These are phyloP conservation scores for Botryosphaeria dothidea DNA, from an alignment of 2,329 filamentous ascomycete genomes.

Conservation along the genomic window DNA sequence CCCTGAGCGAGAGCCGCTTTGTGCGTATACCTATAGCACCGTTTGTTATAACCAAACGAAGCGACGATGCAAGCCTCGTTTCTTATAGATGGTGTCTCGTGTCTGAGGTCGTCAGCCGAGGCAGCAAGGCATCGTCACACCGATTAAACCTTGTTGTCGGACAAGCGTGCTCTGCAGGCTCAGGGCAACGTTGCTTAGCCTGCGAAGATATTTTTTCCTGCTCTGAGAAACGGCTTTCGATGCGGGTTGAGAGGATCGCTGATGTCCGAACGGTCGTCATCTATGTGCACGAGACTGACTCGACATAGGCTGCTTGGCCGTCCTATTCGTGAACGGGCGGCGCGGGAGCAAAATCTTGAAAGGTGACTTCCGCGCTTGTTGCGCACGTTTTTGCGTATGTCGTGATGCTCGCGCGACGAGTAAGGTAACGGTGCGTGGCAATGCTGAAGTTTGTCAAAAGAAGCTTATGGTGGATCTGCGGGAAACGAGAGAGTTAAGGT, in stretches of 20 bases:
- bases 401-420: background rate
- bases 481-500: background rate
- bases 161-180: too few relatives aligned
- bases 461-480: background rate
- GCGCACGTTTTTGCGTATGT: background rate
- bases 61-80: background rate
- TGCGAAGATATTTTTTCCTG: too few relatives aligned
- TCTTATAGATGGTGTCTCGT: background rate
- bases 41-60: background rate
- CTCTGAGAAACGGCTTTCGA: too few relatives aligned
- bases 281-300: too few relatives aligned
- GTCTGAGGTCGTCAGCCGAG: background rate
- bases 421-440: background rate
- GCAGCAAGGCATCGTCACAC: background rate
- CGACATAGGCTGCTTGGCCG: background rate
- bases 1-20: too few relatives aligned
- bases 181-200: too few relatives aligned
- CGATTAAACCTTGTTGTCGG: background rate
- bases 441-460: background rate
- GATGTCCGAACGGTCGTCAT: too few relatives aligned
- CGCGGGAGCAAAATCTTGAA: background rate
- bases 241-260: too few relatives aligned
- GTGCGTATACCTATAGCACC: too few relatives aligned
- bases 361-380: background rate
- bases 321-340: background rate